Conservation (phyloP, 2,329 filamentous ascomycete genomes). For the Colletotrichum scovillei region DNA sequence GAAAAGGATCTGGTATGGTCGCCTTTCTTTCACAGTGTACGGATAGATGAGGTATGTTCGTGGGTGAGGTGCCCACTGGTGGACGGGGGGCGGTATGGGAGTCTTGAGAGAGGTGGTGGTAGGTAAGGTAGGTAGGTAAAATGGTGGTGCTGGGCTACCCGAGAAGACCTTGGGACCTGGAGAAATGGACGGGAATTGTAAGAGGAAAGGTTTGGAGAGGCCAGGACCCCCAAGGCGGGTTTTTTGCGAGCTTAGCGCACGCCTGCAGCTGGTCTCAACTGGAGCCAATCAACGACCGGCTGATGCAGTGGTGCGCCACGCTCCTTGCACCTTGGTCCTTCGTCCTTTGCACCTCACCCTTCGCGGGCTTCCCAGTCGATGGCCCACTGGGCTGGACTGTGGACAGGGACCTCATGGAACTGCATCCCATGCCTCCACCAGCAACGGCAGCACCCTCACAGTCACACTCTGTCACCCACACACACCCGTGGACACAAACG, state of each 20-base stretch:
- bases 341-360: no score
- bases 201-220: conserved; percentile 26
- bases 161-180: no score
- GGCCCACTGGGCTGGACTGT: conserved; percentile 23
- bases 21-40: background rate
- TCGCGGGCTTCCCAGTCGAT: background rate
- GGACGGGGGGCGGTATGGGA: background rate
- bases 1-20: background rate
- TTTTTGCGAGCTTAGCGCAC: conserved; percentile 42
- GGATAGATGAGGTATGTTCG: background rate
- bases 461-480: background rate
- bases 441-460: background rate
- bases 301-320: conserved; percentile 42
- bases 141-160: background rate
- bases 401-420: conserved; percentile 24
- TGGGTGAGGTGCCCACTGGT: background rate
- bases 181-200: conserved; percentile 27
- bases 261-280: conserved; percentile 41
- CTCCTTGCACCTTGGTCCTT: conserved; percentile 31
- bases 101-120: background rate
- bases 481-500: background rate
- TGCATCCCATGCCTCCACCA: background rate
- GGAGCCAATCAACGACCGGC: conserved; percentile 46
- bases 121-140: background rate
- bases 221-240: conserved; percentile 40